phyloP scores from a whole-genome alignment of 805 yeast species.

The Suhomyces pyralidae region DNA sequence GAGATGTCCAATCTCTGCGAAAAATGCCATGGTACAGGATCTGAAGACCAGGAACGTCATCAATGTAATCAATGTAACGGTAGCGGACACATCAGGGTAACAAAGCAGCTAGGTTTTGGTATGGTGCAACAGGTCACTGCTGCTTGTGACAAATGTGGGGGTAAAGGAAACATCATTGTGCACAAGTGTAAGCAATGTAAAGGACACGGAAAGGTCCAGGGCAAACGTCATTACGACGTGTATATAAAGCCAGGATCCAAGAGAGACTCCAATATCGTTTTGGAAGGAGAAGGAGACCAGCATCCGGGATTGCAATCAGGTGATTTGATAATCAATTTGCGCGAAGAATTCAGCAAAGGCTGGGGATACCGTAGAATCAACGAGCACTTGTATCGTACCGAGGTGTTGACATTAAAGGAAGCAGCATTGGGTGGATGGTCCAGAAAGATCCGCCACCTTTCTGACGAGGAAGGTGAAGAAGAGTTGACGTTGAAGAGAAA shows the following conservation, averaged over 20 bases:
- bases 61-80: slow-evolving; percentile 74
- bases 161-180: slow-evolving; percentile 66
- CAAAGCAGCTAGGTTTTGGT: slow-evolving; percentile 81
- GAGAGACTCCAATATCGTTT: slow-evolving; percentile 53
- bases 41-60: slow-evolving; percentile 70
- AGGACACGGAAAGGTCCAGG: slow-evolving; percentile 64
- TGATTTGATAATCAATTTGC: slow-evolving; percentile 60
- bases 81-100: slow-evolving; percentile 60
- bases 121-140: slow-evolving; percentile 85
- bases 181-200: slow-evolving; percentile 66
- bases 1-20: slow-evolving; percentile 74
- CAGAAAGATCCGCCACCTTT: slow-evolving; percentile 64
- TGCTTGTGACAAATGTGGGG: slow-evolving; percentile 76
- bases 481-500: slow-evolving; percentile 46
- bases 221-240: slow-evolving; percentile 54
- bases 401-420: slow-evolving; percentile 68
- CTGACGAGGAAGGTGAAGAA: slow-evolving; percentile 43
- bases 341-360: slow-evolving; percentile 55
- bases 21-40: slow-evolving; percentile 80
- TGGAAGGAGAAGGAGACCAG: slow-evolving; percentile 79
- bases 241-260: slow-evolving; percentile 69
- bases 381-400: slow-evolving; percentile 72
- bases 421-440: slow-evolving; percentile 80
- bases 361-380: slow-evolving; percentile 87
- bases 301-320: slow-evolving; percentile 83